A percentile compares a stretch with the other conserved stretches of the same genome.
These are phyloP conservation scores for Tetrapisispora taiwanensis DNA, from an alignment of 805 yeast genomes.

Conservation along the genomic window DNA sequence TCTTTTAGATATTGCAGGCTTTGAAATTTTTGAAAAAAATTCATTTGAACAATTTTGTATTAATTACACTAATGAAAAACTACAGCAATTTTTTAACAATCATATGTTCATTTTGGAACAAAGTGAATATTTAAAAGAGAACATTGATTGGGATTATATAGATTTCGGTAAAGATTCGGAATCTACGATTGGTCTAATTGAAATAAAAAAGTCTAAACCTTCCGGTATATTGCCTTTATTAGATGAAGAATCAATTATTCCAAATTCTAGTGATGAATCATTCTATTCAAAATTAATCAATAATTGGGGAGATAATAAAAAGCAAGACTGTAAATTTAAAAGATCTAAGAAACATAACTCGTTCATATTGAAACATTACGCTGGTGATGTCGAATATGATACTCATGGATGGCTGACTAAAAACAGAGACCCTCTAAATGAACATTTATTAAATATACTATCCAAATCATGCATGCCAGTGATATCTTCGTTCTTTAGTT, in stretches of 20 bases:
- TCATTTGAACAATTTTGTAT: slow-evolving; percentile 96
- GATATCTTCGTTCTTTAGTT: slow-evolving; percentile 44
- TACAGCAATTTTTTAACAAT: slow-evolving; percentile 96
- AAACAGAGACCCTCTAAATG: slow-evolving; percentile 87
- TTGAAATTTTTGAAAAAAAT: slow-evolving; percentile 88
- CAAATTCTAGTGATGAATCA: slow-evolving; percentile 73
- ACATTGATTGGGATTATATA: slow-evolving; percentile 91
- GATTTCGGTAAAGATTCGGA: slow-evolving; percentile 94
- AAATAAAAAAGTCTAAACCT: slow-evolving; percentile 42
- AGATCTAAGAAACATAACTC: slow-evolving; percentile 70
- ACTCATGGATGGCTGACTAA: slow-evolving; percentile 90
- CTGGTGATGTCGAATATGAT: slow-evolving; percentile 91
- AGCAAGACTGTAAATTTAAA: slow-evolving; percentile 43
- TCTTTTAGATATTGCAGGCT: slow-evolving; percentile 94
- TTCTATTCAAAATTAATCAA: slow-evolving; percentile 70
- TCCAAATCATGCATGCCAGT: slow-evolving; percentile 47
- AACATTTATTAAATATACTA: slow-evolving; percentile 54
- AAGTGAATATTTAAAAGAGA: slow-evolving; percentile 86
- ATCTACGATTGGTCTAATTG: slow-evolving; percentile 88
- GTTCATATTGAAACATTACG: slow-evolving; percentile 82
- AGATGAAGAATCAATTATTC: slow-evolving; percentile 93
- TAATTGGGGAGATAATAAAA: slow-evolving; percentile 42
- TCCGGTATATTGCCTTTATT: slow-evolving; percentile 78
- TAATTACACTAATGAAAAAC: slow-evolving; percentile 92
- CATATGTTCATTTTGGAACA: slow-evolving; percentile 96